A percentile compares a stretch with the other conserved stretches of the same genome.
These are phyloP conservation scores for Orobanche coerulescens DNA, from an alignment of 257 asterid species.

Conservation along the genomic window DNA sequence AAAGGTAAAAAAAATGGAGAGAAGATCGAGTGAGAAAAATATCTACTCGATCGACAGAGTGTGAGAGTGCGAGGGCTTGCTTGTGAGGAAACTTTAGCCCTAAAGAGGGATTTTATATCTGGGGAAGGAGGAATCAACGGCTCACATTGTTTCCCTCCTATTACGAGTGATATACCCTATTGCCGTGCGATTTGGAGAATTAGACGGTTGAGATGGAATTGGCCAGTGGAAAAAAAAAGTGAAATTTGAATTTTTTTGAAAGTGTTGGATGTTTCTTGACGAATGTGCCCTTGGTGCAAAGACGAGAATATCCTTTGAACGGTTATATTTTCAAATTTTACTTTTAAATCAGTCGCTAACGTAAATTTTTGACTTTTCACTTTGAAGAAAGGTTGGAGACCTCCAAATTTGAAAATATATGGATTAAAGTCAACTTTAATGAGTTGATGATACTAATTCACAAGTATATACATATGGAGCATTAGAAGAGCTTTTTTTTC, in stretches of 20 bases:
- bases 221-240: conserved; percentile 1
- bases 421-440: too few species aligned
- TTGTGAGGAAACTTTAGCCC: conserved; percentile 25
- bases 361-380: too few species aligned
- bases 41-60: conserved; percentile 21
- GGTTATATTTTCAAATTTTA: too few species aligned
- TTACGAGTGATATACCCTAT: background rate
- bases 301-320: conserved; percentile 23
- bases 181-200: conserved; percentile 28
- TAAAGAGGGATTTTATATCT: conserved; percentile 33
- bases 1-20: conserved; percentile 6
- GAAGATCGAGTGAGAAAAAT: conserved; percentile 18
- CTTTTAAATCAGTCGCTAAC: too few species aligned
- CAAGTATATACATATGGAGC: too few species aligned
- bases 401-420: too few species aligned
- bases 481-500: too few species aligned
- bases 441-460: too few species aligned
- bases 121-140: conserved; percentile 32
- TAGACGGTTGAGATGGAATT: conserved; percentile 29
- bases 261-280: conserved; percentile 21
- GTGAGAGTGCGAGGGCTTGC: conserved; percentile 17
- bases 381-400: too few species aligned
- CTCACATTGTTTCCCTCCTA: conserved; percentile 46
- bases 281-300: conserved; percentile 22
- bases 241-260: conserved; percentile 27